Base-by-base conservation (phyloP, 805 yeast genomes). In the Ogataea wickerhamii region DNA sequence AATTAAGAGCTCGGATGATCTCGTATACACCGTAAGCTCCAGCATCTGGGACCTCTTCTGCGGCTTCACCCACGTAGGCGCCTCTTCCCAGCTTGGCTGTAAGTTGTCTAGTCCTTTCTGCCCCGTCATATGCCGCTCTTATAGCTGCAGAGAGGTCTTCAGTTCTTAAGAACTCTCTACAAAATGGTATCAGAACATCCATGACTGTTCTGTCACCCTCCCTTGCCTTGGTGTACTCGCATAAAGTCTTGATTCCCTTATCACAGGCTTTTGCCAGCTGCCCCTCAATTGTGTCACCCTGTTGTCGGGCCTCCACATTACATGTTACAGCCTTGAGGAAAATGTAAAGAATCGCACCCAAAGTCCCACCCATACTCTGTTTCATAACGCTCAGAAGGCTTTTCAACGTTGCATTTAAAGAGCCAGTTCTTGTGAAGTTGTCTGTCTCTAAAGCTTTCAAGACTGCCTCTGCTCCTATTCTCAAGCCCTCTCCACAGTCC, bases 1-100 rank as follows among this genome's bases (percentile, higher is more conserved):
- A n/a, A n/a, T 27, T 13, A n/a, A 27, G n/a, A 16, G 18, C 30
- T 10, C 18, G 18, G n/a, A 27, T 8, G 7, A 62, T 52, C 40
- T 61, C 66, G 41, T 63, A 62, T 16, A 63, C 56, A 20, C 66
- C 69, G 38, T 61, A 64, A 11, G 69, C 68, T 18, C 69, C 69
- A n/a, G 69, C 67, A 36, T 64, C 69, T 5, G 69, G 69, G 2
- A 31, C 44, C 20, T 42, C 46, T 11, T 51, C 48, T 1, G 51
- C 59, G 14, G 52, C 46, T 10, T 57, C 54, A 14, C 67, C 68
- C 32, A 64, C 69, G 36, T 64, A 64, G 3, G 66, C 48, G 11
- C 68, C 69, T 40, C 69, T 52, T 10, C 69, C 69, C 10, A 64
- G 48, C 32, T 56, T 58, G 6, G 69, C 66, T n/a, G 39, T 43